Percentiles rank a stretch among this genome's conserved stretches.
phyloP scores from a whole-genome alignment of 352 stramenopile genomes.

The Pythium grandisporangium region DNA sequence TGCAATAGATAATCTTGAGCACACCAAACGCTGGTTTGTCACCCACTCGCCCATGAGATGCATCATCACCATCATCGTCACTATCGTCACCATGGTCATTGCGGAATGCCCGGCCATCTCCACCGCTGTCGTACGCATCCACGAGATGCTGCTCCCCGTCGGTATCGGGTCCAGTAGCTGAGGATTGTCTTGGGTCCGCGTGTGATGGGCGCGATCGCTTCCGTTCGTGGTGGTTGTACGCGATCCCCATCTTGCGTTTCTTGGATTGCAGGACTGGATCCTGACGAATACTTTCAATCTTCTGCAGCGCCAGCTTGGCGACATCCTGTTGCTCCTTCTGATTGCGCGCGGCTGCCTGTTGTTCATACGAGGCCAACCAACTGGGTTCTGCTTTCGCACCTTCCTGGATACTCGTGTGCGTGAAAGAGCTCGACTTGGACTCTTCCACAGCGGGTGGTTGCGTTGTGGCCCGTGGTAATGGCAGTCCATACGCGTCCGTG shows the following conservation, averaged over 20 bases:
- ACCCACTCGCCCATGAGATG: neutral
- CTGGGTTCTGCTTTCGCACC: slow-evolving; percentile 21
- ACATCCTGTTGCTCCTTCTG: slow-evolving; percentile 31
- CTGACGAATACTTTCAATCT: slow-evolving; percentile 44
- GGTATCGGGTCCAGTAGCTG: no score
- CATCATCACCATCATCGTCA: slow-evolving; percentile 33
- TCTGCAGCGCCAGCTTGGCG: slow-evolving; percentile 32
- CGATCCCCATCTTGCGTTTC: slow-evolving; percentile 59
- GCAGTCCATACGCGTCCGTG: slow-evolving; percentile 68
- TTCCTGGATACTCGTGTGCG: neutral
- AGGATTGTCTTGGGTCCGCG: no score
- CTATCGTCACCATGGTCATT: slow-evolving; percentile 4
- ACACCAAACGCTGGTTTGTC: slow-evolving; percentile 28
- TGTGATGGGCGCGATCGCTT: slow-evolving; percentile 15
- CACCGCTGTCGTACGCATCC: slow-evolving; percentile 62
- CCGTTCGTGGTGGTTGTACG: slow-evolving; percentile 55
- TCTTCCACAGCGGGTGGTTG: no score
- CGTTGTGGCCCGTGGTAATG: slow-evolving; percentile 5
- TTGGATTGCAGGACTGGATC: slow-evolving; percentile 34
- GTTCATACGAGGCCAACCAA: slow-evolving; percentile 53
- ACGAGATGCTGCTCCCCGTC: slow-evolving; percentile 57
- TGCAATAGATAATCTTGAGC: slow-evolving; percentile 87
- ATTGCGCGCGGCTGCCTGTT: slow-evolving; percentile 32
- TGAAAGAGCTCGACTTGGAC: slow-evolving; percentile 1
- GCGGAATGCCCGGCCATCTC: neutral